phyloP scores from a whole-genome alignment of 495 filamentous ascomycete genomes.

The Aspergillus cavernicola region DNA sequence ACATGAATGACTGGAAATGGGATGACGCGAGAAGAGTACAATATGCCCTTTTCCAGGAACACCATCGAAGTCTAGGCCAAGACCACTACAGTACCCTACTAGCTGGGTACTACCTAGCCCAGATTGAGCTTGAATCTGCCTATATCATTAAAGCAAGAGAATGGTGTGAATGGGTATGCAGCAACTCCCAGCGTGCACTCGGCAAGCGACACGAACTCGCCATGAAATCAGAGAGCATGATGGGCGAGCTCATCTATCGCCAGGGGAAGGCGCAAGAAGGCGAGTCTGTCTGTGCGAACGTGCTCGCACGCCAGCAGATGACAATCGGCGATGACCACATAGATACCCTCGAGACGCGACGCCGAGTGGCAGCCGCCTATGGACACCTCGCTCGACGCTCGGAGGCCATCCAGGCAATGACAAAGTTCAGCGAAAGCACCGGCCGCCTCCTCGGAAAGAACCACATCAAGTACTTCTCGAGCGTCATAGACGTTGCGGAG shows the following conservation, averaged over 20 bases:
- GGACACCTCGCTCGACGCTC: conserved; percentile 20
- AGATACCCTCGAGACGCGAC: conserved; percentile 33
- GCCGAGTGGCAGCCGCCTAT: conserved; percentile 29
- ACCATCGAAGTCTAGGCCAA: conserved; percentile 28
- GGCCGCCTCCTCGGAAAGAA: conserved; percentile 28
- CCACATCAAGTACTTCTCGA: conserved; percentile 27
- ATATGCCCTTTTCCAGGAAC: conserved; percentile 38
- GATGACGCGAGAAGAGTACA: conserved; percentile 31
- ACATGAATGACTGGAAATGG: conserved; percentile 30
- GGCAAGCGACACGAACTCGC: conserved; percentile 30
- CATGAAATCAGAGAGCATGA: conserved; percentile 34
- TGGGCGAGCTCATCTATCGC: conserved; percentile 27
- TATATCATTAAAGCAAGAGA: conserved; percentile 28
- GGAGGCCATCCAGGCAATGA: conserved; percentile 25
- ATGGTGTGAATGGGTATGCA: conserved; percentile 35
- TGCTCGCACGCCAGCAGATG: conserved; percentile 38
- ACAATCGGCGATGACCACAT: conserved; percentile 35
- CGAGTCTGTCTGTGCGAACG: conserved; percentile 34
- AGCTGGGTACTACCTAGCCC: conserved; percentile 31
- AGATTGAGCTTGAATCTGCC: conserved; percentile 26
- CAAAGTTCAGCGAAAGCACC: conserved; percentile 23
- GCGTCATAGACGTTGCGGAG: conserved; percentile 25
- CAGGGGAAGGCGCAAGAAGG: conserved; percentile 30
- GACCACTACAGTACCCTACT: conserved; percentile 34
- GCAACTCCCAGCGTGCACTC: conserved; percentile 29